A percentile compares a stretch with the other conserved stretches of the same genome.
Evolutionary conservation across 2,329 filamentous ascomycete species (phyloP).

Genomic region (Calonectria multiphialidica): DNA sequence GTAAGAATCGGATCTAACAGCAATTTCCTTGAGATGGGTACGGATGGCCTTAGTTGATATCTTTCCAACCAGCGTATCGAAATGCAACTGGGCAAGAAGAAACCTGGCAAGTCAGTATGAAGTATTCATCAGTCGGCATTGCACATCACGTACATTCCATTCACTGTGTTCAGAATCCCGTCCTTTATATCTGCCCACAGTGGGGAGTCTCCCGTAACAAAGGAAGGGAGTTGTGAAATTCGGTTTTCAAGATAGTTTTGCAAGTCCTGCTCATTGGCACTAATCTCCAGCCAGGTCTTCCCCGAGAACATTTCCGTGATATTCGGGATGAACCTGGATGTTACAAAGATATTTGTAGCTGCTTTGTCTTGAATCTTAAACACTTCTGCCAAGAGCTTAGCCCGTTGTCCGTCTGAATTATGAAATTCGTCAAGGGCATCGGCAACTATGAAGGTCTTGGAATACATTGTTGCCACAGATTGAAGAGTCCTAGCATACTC

Average conservation of each 20-base stretch:
- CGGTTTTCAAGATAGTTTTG: conserved; percentile 14
- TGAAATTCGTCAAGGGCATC: conserved; percentile 44
- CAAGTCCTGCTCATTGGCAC: conserved; percentile 32
- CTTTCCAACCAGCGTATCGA: background rate
- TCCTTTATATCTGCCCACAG: background rate
- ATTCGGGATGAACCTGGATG: conserved; percentile 35
- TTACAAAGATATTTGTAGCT: conserved; percentile 34
- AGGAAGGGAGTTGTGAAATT: background rate
- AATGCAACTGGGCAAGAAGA: background rate
- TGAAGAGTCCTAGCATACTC: background rate
- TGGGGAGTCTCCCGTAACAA: rapidly evolving
- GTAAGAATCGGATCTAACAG: background rate
- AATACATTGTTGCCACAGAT: background rate
- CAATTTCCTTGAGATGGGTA: background rate
- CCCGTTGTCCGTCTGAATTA: rapidly evolving
- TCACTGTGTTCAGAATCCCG: background rate
- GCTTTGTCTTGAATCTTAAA: background rate
- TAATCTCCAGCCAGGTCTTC: conserved; percentile 19
- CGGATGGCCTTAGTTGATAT: background rate
- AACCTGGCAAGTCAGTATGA: background rate
- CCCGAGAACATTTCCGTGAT: conserved; percentile 20
- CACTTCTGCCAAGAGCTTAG: conserved; percentile 4
- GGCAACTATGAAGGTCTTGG: conserved; percentile 27
- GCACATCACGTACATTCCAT: background rate
- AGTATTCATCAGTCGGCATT: background rate